Evolutionary conservation across 2,329 filamentous ascomycete species (phyloP).

Genomic region (Pezicula carpinea): DNA sequence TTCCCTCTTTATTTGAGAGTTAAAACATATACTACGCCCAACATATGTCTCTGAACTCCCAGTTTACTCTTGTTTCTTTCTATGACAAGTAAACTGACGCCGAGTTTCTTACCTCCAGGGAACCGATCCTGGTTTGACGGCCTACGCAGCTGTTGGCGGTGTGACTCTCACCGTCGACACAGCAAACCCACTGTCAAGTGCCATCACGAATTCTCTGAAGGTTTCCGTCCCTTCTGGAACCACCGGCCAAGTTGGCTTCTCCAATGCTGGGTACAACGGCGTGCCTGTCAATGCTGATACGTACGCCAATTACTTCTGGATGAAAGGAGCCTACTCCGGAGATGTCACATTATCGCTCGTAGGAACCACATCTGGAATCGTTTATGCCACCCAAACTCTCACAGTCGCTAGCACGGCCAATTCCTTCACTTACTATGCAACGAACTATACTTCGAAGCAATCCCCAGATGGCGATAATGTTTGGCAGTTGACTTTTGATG

Average conservation of each 20-base stretch:
- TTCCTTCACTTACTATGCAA: conserved; percentile 9
- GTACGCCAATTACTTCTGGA: conserved; percentile 14
- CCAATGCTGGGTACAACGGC: conserved; percentile 25
- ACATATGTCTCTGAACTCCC: too few relatives aligned
- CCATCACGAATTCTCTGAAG: conserved; percentile 9
- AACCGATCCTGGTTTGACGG: conserved; percentile 2
- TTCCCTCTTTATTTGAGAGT: too few relatives aligned
- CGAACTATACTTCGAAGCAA: conserved; percentile 2
- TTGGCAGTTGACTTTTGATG: conserved; percentile 48
- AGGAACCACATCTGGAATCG: conserved; percentile 4
- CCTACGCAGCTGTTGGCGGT: conserved; percentile 9
- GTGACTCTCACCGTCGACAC: conserved; percentile 8
- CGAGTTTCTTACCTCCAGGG: too few relatives aligned
- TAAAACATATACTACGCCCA: too few relatives aligned
- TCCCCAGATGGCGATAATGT: conserved; percentile 41
- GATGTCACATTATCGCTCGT: conserved; percentile 6
- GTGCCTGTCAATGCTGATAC: conserved; percentile 18
- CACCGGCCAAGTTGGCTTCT: conserved; percentile 24
- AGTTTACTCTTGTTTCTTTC: too few relatives aligned
- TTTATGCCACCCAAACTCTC: conserved; percentile 8
- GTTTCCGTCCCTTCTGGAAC: conserved; percentile 12
- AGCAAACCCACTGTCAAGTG: conserved; percentile 7
- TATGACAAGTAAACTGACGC: too few relatives aligned
- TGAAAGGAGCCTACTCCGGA: conserved; percentile 12
- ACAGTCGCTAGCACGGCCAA: conserved; percentile 4